Evolutionary conservation across 768 basidiomycete species (phyloP), one percentile per base, ranked within the genome.

Genomic region (Russula earlei): DNA sequence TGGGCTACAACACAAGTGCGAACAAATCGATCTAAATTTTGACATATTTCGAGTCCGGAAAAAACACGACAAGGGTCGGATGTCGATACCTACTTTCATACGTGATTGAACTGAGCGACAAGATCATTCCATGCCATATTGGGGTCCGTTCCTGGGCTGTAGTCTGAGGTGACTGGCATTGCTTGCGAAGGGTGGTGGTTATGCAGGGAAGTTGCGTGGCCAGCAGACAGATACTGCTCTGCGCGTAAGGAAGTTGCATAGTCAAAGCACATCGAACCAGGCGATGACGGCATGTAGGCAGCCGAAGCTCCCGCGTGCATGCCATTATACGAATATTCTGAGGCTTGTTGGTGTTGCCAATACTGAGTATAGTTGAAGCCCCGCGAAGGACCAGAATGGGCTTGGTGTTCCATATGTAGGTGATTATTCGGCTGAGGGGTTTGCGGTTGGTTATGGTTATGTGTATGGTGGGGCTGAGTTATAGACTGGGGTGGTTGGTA

Each of bases 101-200:
- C 55, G n/a, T 61, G 62, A 43, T 61, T 49, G 46, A 62, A 62
- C 40, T 62, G 62, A 14, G 62, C 54, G n/a, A 62, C 62, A 24
- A 62, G 55, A 12, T 54, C 60, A 9, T 61, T n/a, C 62, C 62
- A 62, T 41, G 62, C 62, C 52, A 61, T 50, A 40, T 38, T 61
- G 3, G 62, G 62, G 49, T 62, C 62, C 2, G 50, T 37, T 15
- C 49, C 52, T 5, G 59, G 51, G 55, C 55, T 61, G 43, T 56
- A 56, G 22, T 62, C 61, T 5, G 58, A 47, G 29, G 37, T 58
- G 44, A 58, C 45, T 37, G 53, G 55, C 51, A 61, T 51, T n/a
- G 41, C 8, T 36, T 50, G 49, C 11, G 52, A 24, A 42, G 37
- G 27, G 5, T 45, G 45, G 44, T 56, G 49, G 29, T 46, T 7